Base-by-base conservation (phyloP, 352 stramenopile genomes). In the Phytophthora litchii region DNA sequence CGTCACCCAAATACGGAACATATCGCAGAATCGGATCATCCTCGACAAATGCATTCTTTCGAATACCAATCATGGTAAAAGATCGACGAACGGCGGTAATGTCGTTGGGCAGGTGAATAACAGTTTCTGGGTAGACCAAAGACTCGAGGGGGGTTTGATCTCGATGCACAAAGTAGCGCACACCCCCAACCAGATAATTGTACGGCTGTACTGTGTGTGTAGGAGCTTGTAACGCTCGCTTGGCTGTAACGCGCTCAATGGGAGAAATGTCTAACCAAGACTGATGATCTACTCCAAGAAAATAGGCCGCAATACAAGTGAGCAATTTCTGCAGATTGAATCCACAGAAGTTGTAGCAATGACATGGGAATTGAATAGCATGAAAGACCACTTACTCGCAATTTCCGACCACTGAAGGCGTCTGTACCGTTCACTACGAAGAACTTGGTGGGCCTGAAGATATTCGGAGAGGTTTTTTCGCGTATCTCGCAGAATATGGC, bases 1-100 rank as follows among this genome's bases (percentile, higher is more conserved):
- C 69, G 14, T 97, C 89, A 14, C 90, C 90, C 58, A 98, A 81
- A 61, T 97, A 97, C 3, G 92, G 92, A 8, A 97, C 76, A 51
- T 95, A 93, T 11, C 84, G 77, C 46, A 98, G 66, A 29, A 94
- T 78, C 4, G 81, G 74, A 47, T 97, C 84, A 64, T 97, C 89
- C 11, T 93, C 84, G 1, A 89, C 79, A 36, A 76, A 80, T 27
- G 84, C 69, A 42, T 89, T 92, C 19, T 81, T 91, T 21, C 79
- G 80, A 10, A 96, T 64, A 6, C 80, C 78, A 40, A 91, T 79
- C 64, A 80, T 87, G n/a, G 82, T 70, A 44, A 81, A 87, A 6
- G 79, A 80, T 14, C 69, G 77, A 31, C 78, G 63, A 51, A 89
- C 58, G 3, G 66, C 47, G 1, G 79, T 73, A 7, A 84, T 75